Percentiles rank a stretch among this genome's conserved stretches.
Evolutionary conservation across 2,329 filamentous ascomycete genomes (phyloP).

Genomic region (Aspergillus sp.): DNA sequence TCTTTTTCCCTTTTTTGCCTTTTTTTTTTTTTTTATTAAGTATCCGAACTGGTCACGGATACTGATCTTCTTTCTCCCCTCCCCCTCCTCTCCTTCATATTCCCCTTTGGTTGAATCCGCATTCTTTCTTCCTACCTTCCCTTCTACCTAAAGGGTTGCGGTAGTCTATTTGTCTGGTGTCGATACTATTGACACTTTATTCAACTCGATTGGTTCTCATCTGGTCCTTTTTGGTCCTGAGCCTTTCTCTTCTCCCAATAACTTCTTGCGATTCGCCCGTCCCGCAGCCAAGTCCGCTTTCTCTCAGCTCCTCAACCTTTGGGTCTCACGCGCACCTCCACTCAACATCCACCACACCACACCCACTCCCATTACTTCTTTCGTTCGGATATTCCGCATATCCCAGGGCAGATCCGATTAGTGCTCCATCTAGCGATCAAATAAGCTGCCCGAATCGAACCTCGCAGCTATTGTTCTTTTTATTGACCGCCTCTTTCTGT

Average conservation of each 20-base stretch:
- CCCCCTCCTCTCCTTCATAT: conserved; percentile 8
- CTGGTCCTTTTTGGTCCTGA: conserved; percentile 11
- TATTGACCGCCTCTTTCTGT: conserved; percentile 26
- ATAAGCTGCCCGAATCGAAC: conserved; percentile 49
- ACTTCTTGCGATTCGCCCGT: conserved; percentile 18
- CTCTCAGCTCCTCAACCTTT: conserved; percentile 23
- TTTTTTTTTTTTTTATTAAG: conserved; percentile 5
- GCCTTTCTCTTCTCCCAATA: conserved; percentile 7
- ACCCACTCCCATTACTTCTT: conserved; percentile 9
- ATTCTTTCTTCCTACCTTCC: conserved; percentile 1
- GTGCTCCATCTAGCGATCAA: conserved; percentile 23
- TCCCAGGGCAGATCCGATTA: conserved; percentile 17
- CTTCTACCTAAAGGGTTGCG: conserved; percentile 1
- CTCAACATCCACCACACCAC: conserved; percentile 12
- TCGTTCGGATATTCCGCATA: conserved; percentile 30
- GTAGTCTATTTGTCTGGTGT: conserved; percentile 13
- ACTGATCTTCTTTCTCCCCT: conserved; percentile 1
- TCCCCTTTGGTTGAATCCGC: conserved; percentile 8
- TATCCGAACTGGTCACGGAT: background rate
- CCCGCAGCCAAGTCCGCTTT: conserved; percentile 13
- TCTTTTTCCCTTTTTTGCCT: conserved; percentile 2
- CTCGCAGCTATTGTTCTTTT: conserved; percentile 26
- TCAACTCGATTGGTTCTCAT: conserved; percentile 16
- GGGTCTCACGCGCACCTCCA: conserved; percentile 24
- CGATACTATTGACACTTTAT: conserved; percentile 25